A percentile compares a stretch with the other conserved stretches of the same genome.
These are phyloP conservation scores for Quercus lobata DNA, from an alignment of 331 rosid genomes.

Conservation along the genomic window DNA sequence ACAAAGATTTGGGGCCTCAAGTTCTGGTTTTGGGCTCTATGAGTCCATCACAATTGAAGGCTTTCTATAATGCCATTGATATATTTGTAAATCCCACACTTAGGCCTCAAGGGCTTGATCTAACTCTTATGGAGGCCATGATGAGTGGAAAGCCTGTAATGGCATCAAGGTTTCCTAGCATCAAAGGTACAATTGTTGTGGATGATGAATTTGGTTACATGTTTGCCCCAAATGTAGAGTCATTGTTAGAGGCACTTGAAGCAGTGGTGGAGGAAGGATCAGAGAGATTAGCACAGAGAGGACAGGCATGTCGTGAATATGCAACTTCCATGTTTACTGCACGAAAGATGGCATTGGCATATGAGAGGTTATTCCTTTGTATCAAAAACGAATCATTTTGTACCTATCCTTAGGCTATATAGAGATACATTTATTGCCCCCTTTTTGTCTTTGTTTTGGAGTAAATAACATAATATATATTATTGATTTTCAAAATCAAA, in stretches of 20 bases:
- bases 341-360: constrained; percentile 80
- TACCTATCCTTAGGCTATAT: constrained; percentile 38
- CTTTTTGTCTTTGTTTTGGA: constrained; percentile 16
- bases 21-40: constrained; percentile 82
- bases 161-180: constrained; percentile 91
- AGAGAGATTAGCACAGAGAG: constrained; percentile 56
- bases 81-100: constrained; percentile 85
- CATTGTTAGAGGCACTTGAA: constrained; percentile 63
- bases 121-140: constrained; percentile 97
- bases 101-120: constrained; percentile 94
- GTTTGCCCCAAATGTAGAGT: constrained; percentile 87
- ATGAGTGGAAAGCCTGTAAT: constrained; percentile 85
- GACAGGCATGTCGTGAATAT: constrained; percentile 62
- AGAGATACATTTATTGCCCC: neutral
- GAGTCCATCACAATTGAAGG: constrained; percentile 64
- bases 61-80: constrained; percentile 77
- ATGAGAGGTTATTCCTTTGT: constrained; percentile 84
- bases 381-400: constrained; percentile 65
- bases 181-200: constrained; percentile 76
- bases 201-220: constrained; percentile 73
- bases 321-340: constrained; percentile 87
- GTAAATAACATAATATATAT: neutral
- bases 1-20: constrained; percentile 66
- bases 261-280: constrained; percentile 62
- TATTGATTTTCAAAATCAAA: neutral